phyloP scores from a whole-genome alignment of 2,329 filamentous ascomycete species.

The Alternaria brassicicola region DNA sequence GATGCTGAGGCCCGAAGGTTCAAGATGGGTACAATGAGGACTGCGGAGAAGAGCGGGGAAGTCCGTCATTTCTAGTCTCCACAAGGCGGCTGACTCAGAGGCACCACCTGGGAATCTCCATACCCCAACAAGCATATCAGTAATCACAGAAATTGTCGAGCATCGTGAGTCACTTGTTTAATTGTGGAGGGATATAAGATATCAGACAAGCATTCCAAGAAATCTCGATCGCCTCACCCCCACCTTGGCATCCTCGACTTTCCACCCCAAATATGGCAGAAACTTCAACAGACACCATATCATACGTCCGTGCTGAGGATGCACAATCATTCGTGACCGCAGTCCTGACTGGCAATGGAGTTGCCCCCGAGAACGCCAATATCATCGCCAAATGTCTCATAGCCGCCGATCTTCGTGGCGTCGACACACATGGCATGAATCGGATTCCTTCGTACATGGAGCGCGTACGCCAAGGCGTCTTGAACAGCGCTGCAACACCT shows the following conservation, averaged over 20 bases:
- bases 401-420: constrained; percentile 75
- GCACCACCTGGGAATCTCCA: neutral
- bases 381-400: constrained; percentile 71
- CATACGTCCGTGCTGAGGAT: constrained; percentile 18
- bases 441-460: constrained; percentile 79
- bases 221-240: neutral
- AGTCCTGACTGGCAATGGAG: constrained; percentile 66
- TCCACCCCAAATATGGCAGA: neutral
- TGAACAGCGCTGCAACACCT: constrained; percentile 66
- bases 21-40: neutral
- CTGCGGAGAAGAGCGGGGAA: neutral
- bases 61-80: neutral
- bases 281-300: neutral
- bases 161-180: neutral
- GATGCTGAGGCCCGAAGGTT: neutral
- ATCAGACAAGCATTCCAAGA: neutral
- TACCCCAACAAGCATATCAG: neutral
- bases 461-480: constrained; percentile 71
- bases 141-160: neutral
- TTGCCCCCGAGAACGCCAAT: constrained; percentile 62
- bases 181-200: neutral
- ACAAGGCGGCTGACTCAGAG: neutral
- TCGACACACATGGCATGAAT: constrained; percentile 82
- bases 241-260: neutral
- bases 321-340: constrained; percentile 55